Evolutionary conservation across 1,139 yeast genomes (phyloP).

Genomic region (Yamadazyma jaroonii): DNA sequence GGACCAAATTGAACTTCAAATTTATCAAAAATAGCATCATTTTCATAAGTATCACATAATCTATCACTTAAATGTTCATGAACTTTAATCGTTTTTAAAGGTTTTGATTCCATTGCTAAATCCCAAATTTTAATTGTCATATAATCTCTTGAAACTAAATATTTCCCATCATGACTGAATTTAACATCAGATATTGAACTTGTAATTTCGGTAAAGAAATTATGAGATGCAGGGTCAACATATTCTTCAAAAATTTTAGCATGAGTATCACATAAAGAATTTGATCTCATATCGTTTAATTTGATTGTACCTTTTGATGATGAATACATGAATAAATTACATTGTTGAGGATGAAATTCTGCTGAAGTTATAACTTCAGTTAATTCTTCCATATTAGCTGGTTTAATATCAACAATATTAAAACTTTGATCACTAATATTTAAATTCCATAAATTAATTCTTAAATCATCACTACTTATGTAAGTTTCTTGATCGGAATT

Average conservation of each 20-base stretch:
- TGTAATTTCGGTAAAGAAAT: constrained; percentile 96
- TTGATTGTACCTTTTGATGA: constrained; percentile 95
- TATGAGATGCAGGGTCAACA: constrained; percentile 88
- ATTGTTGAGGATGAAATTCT: constrained; percentile 90
- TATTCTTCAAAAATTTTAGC: constrained; percentile 90
- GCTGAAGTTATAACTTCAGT: constrained; percentile 99
- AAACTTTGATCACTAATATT: constrained; percentile 94
- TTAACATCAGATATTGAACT: constrained; percentile 92
- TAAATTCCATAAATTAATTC: constrained; percentile 94
- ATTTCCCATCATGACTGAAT: constrained; percentile 88
- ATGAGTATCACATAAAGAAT: constrained; percentile 89
- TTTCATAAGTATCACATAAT: constrained; percentile 95
- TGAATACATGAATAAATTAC: constrained; percentile 96
- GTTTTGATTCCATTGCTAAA: constrained; percentile 93
- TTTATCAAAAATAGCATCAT: constrained; percentile 97
- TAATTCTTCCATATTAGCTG: constrained; percentile 97
- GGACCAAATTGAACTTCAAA: constrained; percentile 96
- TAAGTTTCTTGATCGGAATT: constrained; percentile 97
- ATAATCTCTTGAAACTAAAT: constrained; percentile 93
- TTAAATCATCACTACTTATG: constrained; percentile 88
- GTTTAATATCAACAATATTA: constrained; percentile 96
- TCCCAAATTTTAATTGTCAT: constrained; percentile 99
- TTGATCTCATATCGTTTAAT: constrained; percentile 94
- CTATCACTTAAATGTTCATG: constrained; percentile 94
- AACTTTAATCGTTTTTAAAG: constrained; percentile 88